phyloP scores from a whole-genome alignment of 768 basidiomycete genomes.

The Suillus luteus region DNA sequence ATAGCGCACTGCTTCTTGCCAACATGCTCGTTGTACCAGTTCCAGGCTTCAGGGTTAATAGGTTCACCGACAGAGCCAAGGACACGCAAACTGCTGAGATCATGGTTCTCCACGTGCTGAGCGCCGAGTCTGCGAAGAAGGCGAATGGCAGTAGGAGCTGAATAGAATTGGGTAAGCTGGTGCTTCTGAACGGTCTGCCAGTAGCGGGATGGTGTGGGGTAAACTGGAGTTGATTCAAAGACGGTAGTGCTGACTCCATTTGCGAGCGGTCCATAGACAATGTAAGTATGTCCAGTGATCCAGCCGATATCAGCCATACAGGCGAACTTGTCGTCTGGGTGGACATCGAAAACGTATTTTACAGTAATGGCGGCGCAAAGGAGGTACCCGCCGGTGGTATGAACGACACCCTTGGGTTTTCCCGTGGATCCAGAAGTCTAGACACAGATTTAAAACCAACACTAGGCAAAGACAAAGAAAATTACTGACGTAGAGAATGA shows the following conservation, averaged over 20 bases:
- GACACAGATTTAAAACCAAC: constrained; percentile 13
- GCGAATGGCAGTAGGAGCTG: constrained; percentile 92
- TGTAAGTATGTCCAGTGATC: constrained; percentile 98
- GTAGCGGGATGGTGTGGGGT: constrained; percentile 94
- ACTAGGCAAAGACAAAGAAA: not conserved
- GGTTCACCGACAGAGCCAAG: constrained; percentile 96
- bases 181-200: constrained; percentile 95
- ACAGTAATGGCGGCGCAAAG: constrained; percentile 90
- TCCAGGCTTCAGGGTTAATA: constrained; percentile 99
- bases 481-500: constrained; percentile 91
- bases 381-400: constrained; percentile 87
- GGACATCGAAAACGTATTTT: constrained; percentile 97
- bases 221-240: constrained; percentile 96
- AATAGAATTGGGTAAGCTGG: constrained; percentile 95
- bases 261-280: constrained; percentile 92
- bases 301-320: constrained; percentile 99
- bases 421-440: constrained; percentile 94
- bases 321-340: constrained; percentile 93
- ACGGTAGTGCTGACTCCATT: constrained; percentile 84
- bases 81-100: constrained; percentile 81
- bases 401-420: constrained; percentile 96
- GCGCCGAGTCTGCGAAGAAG: constrained; percentile 84
- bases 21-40: constrained; percentile 97
- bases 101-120: constrained; percentile 81
- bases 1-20: constrained; percentile 87